Conservation (phyloP, 1,284 basidiomycete genomes). For the Sanghuangporus baumii region DNA sequence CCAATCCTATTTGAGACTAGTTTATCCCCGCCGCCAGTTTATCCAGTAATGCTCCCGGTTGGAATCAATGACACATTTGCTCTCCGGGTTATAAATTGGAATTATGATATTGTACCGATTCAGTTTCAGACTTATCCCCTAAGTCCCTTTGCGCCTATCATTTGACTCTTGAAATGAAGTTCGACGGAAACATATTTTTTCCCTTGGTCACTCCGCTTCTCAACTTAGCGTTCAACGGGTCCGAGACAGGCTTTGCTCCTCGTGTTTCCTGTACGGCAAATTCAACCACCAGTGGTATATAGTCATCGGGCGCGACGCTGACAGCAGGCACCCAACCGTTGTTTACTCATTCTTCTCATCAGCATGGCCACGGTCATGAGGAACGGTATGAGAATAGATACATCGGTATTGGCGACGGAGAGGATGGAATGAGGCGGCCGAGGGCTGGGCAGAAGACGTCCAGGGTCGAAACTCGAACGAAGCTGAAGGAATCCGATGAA, state of each 20-base stretch:
- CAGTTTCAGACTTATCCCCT: too few species aligned
- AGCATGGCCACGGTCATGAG: background rate
- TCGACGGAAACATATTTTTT: background rate
- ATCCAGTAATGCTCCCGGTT: too few species aligned
- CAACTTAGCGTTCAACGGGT: background rate
- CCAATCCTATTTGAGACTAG: too few species aligned
- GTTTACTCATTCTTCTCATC: constrained; percentile 4
- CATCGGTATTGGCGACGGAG: background rate
- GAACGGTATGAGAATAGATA: background rate
- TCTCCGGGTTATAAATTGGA: too few species aligned
- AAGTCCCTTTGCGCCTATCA: background rate
- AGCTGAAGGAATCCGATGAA: background rate
- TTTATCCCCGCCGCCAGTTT: too few species aligned
- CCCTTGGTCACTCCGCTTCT: constrained; percentile 4
- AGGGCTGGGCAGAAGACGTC: background rate
- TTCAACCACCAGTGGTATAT: background rate
- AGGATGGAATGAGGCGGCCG: background rate
- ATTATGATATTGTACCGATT: too few species aligned
- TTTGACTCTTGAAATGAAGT: background rate
- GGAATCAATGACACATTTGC: too few species aligned
- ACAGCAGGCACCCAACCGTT: background rate
- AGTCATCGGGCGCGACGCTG: background rate
- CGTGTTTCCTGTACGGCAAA: too few species aligned
- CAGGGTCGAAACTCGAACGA: background rate
- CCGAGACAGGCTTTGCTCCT: background rate